Evolutionary conservation across 2,329 filamentous ascomycete species (phyloP), one percentile per base, ranked within the genome.

Genomic region (Talaromyces sp.): DNA sequence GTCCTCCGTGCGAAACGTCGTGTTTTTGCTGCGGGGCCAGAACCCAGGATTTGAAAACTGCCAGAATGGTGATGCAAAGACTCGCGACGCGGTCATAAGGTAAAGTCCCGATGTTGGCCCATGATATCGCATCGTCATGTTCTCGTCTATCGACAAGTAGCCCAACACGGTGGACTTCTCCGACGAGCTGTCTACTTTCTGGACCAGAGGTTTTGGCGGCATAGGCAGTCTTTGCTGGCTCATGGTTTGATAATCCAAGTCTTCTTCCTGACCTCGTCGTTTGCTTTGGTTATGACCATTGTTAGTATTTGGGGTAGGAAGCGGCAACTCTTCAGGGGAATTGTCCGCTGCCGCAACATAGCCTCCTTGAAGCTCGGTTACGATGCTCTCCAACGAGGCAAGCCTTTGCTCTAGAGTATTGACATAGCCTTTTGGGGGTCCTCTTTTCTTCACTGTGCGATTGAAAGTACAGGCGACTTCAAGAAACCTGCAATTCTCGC

Each of bases 101-200:
- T 62, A 46, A 17, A 62, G 26, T 13, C 60, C 60, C 10, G 60
- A 62, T 2, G 60, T 59, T 31, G 60, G 60, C 6, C 60, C 60
- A 56, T 62, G 60, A 24, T 62, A 62, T n/a, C 60, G 55, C 60
- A 62, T 62, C 13, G 60, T 62, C 60, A 59, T 62, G 26, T 62
- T 62, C 57, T 62, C 60, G 43, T 62, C 60, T 27, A 62, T 54
- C 8, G 60, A 62, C 10, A 62, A 57, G 35, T 62, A 62, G 1
- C 60, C 60, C 29, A 62, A 27, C 19, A 62, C 60, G 14, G 60
- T 62, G 41, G 60, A 62, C 21, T 46, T 38, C 26, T 62, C 60
- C n/a, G 60, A 59, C 7, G 13, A 56, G 10, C 38, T 35, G 19
- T 58, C 56, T 19, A 55, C 46, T 57, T 21, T 59, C 32, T 19